Evolutionary conservation across 306 rosid species (phyloP), one percentile per base, ranked within the genome.

Genomic region (Fragaria nilgerrensis): DNA sequence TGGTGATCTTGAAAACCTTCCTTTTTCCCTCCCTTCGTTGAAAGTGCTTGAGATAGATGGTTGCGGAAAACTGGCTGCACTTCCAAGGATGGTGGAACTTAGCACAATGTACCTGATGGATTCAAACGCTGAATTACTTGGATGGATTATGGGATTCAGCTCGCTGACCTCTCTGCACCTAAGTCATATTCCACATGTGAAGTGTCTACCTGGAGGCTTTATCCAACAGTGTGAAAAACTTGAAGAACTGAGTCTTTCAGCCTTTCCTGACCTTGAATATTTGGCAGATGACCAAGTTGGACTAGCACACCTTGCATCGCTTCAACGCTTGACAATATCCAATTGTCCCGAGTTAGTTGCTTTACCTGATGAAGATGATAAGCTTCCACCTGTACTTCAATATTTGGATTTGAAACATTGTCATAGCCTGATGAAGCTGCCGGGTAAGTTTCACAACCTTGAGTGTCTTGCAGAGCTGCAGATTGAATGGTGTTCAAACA

Each of bases 261-360:
- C n/a, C 48, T 52, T 72, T 52, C 29, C 20, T 7, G 32, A 72
- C 22, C 65, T 72, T 12, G 32, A 52, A 34, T 32, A 50, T 2
- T 36, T 72, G 64, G 56, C 34, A 5, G 36, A 20, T 34, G 14
- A 34, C 34, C 45, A 5, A 32, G 27, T 52, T 25, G 75, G 64
- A 52, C 48, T 72, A 34, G 23, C 75, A 34, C 32, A 22, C 23
- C 64, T 72, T 72, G 64, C 64, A 52, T 72, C 75, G 19, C 75
- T 72, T 20, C 64, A n/a, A 52, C 75, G 75, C 65, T 34, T 72
- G 64, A 72, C 75, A n/a, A 52, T 72, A 62, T 72, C 75, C 34
- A 7, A 36, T 34, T 72, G 75, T 52, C 65, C 75, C 20, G 0
- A 52, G n/a, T 72, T 72, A 20, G 32, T 52, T 32, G 75, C 75